Base-by-base conservation (phyloP, 805 yeast genomes). In the Torulaspora microellipsoides region DNA sequence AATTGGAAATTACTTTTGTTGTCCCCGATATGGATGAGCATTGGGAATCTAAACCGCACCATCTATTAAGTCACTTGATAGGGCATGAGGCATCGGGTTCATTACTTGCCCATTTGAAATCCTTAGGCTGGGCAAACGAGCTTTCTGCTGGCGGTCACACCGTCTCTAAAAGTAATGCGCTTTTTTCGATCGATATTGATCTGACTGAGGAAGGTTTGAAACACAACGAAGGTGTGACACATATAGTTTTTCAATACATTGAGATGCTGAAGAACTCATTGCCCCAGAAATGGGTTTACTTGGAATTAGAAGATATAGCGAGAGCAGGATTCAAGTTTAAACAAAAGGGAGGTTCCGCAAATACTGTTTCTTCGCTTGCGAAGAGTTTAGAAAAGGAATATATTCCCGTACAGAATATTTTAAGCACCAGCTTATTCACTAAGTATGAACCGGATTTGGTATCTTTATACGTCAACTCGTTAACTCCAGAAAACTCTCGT, bases 71-170 rank as follows among this genome's bases (percentile, higher is more conserved):
- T 15, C 97, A 93, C 62, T 70, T 93, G 41, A 68, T 91, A 37
- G 98, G 98, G 32, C 98, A 91, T 64, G 99, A 91, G 67, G 85
- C 93, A 37, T 73, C 81, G 38, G 98, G 98, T 1, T 88, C 96
- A 1, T 62, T 91, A 14, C 70, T 88, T 29, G 76, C 81, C 43
- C 75, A 72, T 51, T 75, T 91, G 52, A 91, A 88, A 65, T 60
- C 67, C 28, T 69, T 75, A 50, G 85, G 90, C 11, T 85, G 90
- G 88, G 95, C 91, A 6, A 83, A 78, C 52, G 82, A 77, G 13
- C 71, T 91, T 40, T 78, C 88, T 30, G 80, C 89, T 28, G 96
- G 96, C 8, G 73, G 78, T 32, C 73, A 78, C 52, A 74, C 77
- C 29, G 73, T 83, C 8, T 81, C 89, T 20, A 71, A 78, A 36